phyloP scores from a whole-genome alignment of 2,329 filamentous ascomycete species.

The Alternaria arborescens region DNA sequence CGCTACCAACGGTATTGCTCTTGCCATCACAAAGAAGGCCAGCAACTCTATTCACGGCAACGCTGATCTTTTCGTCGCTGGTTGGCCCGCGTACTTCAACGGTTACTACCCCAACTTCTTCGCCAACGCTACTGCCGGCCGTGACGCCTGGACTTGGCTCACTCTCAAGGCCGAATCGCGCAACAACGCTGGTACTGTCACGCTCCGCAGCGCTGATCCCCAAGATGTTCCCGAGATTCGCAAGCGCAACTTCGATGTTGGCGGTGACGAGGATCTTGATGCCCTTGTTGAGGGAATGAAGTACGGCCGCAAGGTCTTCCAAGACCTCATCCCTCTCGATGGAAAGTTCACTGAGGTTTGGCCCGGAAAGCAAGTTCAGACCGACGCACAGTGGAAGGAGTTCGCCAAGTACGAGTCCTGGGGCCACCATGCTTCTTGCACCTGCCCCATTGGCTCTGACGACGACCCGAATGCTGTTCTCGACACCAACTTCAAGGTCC shows the following conservation, averaged over 20 bases:
- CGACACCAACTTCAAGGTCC: conserved; percentile 62
- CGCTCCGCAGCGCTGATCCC: conserved; percentile 67
- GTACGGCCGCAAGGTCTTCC: conserved; percentile 57
- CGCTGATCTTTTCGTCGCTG: conserved; percentile 63
- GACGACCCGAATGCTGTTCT: conserved; percentile 62
- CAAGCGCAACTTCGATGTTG: conserved; percentile 28
- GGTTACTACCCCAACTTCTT: conserved; percentile 65
- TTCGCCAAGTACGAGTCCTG: conserved; percentile 41
- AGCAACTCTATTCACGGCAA: conserved; percentile 51
- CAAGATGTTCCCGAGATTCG: conserved; percentile 67
- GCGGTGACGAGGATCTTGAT: conserved; percentile 54
- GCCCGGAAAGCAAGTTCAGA: conserved; percentile 58
- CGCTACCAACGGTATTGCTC: conserved; percentile 62
- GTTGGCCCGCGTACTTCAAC: conserved; percentile 62
- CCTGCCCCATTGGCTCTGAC: conserved; percentile 63
- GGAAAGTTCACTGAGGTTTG: conserved; percentile 58
- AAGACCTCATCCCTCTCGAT: conserved; percentile 53
- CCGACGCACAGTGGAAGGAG: conserved; percentile 53
- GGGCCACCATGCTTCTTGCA: conserved; percentile 66
- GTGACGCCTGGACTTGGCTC: conserved; percentile 59
- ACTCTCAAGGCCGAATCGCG: conserved; percentile 69
- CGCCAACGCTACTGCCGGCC: conserved; percentile 54
- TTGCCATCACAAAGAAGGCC: conserved; percentile 56
- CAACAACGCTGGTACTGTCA: conserved; percentile 68
- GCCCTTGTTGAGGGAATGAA: conserved; percentile 65